Evolutionary conservation across 768 basidiomycete species (phyloP).

Genomic region (Exidia glandulosa): DNA sequence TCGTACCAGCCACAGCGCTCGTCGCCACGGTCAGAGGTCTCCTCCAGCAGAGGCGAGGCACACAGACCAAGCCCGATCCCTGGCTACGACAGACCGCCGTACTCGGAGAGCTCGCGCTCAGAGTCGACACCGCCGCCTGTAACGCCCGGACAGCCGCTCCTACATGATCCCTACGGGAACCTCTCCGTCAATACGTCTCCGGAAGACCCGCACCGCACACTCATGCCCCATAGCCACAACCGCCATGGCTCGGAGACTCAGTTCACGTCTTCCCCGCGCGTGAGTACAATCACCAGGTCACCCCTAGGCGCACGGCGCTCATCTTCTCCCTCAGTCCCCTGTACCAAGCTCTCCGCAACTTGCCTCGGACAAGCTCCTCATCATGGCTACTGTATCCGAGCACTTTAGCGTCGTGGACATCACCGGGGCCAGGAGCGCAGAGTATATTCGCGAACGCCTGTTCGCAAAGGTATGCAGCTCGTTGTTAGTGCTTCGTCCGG

Average conservation of each 20-base stretch:
- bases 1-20: background rate
- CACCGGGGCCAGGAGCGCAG: constrained; percentile 49
- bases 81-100: background rate
- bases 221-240: background rate
- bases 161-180: background rate
- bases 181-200: background rate
- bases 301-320: background rate
- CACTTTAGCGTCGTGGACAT: constrained; percentile 42
- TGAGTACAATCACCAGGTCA: background rate
- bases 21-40: background rate
- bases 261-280: background rate
- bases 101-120: background rate
- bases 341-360: background rate
- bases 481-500: background rate
- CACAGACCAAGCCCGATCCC: background rate
- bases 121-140: background rate
- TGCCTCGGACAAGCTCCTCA: constrained; percentile 2
- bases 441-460: constrained; percentile 68
- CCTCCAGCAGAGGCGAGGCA: background rate
- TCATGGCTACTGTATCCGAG: constrained; percentile 6
- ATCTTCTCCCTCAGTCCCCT: background rate
- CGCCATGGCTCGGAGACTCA: background rate
- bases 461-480: constrained; percentile 60
- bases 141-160: too few relatives aligned
- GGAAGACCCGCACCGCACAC: background rate